Evolutionary conservation across 495 filamentous ascomycete species (phyloP).

Genomic region (Acidiella bohemica): DNA sequence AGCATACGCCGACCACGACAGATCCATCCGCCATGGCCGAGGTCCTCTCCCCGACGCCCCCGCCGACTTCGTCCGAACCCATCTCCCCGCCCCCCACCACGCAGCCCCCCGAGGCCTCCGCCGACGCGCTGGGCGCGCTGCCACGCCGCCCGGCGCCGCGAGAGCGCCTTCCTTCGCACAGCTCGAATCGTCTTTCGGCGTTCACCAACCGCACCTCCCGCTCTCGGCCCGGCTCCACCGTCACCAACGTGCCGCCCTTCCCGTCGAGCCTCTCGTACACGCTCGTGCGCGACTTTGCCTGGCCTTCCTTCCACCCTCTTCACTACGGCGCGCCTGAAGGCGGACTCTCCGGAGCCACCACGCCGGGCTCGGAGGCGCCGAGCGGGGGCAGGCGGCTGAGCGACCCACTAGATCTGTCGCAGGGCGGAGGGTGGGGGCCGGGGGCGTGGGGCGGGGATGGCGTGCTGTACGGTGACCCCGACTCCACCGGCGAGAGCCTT

Average conservation of each 20-base stretch:
- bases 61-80: slow-evolving; percentile 10
- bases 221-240: slow-evolving; percentile 49
- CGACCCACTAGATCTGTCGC: slow-evolving; percentile 8
- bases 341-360: slow-evolving; percentile 65
- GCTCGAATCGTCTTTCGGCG: slow-evolving; percentile 37
- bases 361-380: slow-evolving; percentile 65
- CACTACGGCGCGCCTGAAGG: slow-evolving; percentile 78
- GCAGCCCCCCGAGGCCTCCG: slow-evolving; percentile 5
- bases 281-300: slow-evolving; percentile 90
- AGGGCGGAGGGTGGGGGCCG: slow-evolving; percentile 13
- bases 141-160: neutral
- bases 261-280: slow-evolving; percentile 82
- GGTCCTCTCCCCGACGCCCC: slow-evolving; percentile 17
- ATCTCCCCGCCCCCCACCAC: neutral
- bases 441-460: slow-evolving; percentile 20
- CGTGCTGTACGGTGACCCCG: slow-evolving; percentile 10
- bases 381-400: slow-evolving; percentile 9
- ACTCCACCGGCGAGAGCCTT: slow-evolving; percentile 25
- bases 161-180: slow-evolving; percentile 20
- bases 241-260: slow-evolving; percentile 64
- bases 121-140: neutral
- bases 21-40: slow-evolving; percentile 19
- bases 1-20: neutral
- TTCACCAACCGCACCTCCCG: slow-evolving; percentile 45
- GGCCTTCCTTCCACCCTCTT: slow-evolving; percentile 64